Conservation (phyloP, 306 rosid species). For the Vachellia pachyceras region DNA sequence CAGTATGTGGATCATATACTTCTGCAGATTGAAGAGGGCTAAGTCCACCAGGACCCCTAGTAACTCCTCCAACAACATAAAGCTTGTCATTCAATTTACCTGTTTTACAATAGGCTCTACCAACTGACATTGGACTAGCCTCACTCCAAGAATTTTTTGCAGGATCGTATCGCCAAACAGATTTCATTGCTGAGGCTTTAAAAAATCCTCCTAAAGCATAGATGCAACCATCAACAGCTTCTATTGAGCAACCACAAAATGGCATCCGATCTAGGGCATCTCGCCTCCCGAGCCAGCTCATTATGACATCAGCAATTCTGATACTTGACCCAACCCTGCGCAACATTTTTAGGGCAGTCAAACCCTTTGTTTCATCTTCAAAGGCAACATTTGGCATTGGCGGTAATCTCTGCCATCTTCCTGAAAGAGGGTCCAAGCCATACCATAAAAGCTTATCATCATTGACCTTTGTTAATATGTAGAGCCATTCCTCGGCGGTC, state of each 20-base stretch:
- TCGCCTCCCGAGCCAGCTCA: slow-evolving; percentile 50
- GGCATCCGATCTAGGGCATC: slow-evolving; percentile 46
- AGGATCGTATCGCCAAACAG: slow-evolving; percentile 49
- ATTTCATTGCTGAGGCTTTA: slow-evolving; percentile 45
- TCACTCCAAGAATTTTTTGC: slow-evolving; percentile 43
- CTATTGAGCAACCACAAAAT: slow-evolving; percentile 48
- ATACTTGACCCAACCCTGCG: slow-evolving; percentile 43
- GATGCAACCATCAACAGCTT: slow-evolving; percentile 45
- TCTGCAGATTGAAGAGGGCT: slow-evolving; percentile 54
- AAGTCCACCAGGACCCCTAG: slow-evolving; percentile 49
- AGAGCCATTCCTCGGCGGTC: slow-evolving; percentile 49
- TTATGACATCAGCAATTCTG: slow-evolving; percentile 43
- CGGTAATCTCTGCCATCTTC: slow-evolving; percentile 50
- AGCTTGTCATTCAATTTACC: slow-evolving; percentile 47
- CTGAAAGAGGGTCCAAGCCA: slow-evolving; percentile 43
- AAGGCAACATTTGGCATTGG: slow-evolving; percentile 41
- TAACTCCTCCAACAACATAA: slow-evolving; percentile 50
- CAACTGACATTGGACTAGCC: slow-evolving; percentile 44
- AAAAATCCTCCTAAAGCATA: slow-evolving; percentile 51
- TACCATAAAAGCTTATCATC: slow-evolving; percentile 47
- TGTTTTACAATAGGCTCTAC: slow-evolving; percentile 53
- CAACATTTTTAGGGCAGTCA: slow-evolving; percentile 42
- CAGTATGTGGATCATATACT: slow-evolving; percentile 43
- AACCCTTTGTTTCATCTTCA: slow-evolving; percentile 47
- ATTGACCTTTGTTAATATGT: slow-evolving; percentile 42